Conservation (phyloP, 345 rosid species). For the Reutealis trisperma region DNA sequence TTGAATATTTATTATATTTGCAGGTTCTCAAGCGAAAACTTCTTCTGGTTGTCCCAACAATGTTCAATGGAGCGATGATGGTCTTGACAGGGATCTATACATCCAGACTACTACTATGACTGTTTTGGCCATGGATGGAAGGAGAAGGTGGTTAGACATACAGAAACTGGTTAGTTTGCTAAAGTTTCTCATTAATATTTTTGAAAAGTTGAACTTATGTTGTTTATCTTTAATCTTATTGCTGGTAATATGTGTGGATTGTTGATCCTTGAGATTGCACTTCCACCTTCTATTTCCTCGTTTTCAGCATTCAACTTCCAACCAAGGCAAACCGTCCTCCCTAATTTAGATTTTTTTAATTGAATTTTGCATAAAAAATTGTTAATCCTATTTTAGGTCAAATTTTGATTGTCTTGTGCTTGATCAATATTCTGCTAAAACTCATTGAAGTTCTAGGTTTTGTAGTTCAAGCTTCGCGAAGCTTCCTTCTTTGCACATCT, state of each 20-base stretch:
- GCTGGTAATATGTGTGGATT: not conserved
- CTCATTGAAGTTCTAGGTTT: not conserved
- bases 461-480: not conserved
- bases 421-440: not conserved
- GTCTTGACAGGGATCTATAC: constrained; percentile 89
- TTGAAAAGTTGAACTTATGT: not conserved
- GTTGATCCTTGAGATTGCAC: not conserved
- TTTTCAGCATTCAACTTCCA: not conserved
- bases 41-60: constrained; percentile 57
- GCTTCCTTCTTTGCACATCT: not conserved
- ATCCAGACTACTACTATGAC: constrained; percentile 80
- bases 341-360: not conserved
- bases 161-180: constrained; percentile 64
- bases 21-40: constrained; percentile 56
- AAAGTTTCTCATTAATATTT: constrained; percentile 15
- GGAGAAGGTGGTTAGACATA: constrained; percentile 97
- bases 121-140: constrained; percentile 99
- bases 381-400: not conserved
- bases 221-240: not conserved
- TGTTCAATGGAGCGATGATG: constrained; percentile 78
- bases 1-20: constrained; percentile 22
- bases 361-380: not conserved
- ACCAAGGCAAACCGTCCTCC: not conserved
- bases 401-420: not conserved
- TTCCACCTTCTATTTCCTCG: not conserved